Conservation (phyloP, 352 stramenopile species). For the Pythium plurisporium region DNA sequence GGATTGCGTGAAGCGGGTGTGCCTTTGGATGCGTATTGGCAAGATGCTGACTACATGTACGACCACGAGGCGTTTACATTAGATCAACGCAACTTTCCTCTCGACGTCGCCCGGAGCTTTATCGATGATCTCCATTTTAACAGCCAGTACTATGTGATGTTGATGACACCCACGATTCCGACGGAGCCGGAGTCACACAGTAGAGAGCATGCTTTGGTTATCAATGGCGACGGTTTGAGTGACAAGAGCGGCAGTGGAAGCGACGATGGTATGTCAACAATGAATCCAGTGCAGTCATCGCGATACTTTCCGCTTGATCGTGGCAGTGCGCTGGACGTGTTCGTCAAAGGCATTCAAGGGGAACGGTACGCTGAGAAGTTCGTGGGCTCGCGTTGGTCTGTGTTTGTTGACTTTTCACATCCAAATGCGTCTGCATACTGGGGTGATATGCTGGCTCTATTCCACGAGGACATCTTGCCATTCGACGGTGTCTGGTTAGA, state of each 20-base stretch:
- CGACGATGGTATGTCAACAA: not conserved
- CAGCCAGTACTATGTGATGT: conserved; percentile 69
- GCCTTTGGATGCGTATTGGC: conserved; percentile 79
- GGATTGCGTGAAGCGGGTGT: conserved; percentile 38
- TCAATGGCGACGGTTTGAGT: not conserved
- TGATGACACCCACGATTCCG: conserved; percentile 64
- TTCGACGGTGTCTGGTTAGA: conserved; percentile 87
- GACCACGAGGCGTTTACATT: conserved; percentile 51
- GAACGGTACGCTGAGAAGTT: conserved; percentile 63
- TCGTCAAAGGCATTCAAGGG: conserved; percentile 70
- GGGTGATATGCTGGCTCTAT: conserved; percentile 53
- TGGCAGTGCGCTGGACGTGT: conserved; percentile 54
- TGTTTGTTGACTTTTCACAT: conserved; percentile 86
- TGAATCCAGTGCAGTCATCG: not conserved
- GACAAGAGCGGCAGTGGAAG: not conserved
- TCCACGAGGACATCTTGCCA: conserved; percentile 50
- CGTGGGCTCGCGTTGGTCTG: conserved; percentile 56
- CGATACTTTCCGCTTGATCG: conserved; percentile 27
- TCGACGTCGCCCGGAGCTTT: conserved; percentile 37
- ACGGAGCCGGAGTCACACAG: not conserved
- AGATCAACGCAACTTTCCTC: conserved; percentile 50
- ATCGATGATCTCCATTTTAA: conserved; percentile 80
- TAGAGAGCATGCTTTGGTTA: not conserved
- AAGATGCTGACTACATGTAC: conserved; percentile 64
- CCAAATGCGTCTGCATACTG: conserved; percentile 67